These are phyloP conservation scores for Dictyostelium capitatum DNA, from an alignment of 78 protist genomes.

Conservation along the genomic window DNA sequence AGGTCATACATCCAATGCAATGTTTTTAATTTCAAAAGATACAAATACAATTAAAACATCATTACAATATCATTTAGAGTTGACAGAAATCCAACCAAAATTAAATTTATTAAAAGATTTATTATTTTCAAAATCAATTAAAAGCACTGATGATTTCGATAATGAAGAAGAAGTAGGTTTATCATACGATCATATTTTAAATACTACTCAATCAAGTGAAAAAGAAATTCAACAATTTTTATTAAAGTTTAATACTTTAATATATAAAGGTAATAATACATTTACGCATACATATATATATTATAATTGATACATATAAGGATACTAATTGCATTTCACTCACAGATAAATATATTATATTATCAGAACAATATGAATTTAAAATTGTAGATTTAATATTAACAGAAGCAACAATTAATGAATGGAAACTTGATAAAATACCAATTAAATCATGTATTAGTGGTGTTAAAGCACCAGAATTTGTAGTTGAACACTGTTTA, in stretches of 20 bases:
- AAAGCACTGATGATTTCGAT: neutral
- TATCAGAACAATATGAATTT: slow-evolving; percentile 34
- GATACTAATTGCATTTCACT: too few relatives aligned
- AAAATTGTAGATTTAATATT: slow-evolving; percentile 40
- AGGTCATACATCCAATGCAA: slow-evolving; percentile 59
- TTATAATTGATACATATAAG: neutral
- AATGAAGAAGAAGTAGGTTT: neutral
- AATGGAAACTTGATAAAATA: slow-evolving; percentile 9
- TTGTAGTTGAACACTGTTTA: slow-evolving; percentile 4
- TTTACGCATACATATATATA: neutral
- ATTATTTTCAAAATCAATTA: neutral
- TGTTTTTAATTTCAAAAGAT: slow-evolving; percentile 22
- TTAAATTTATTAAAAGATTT: slow-evolving; percentile 9
- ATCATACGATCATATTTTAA: neutral
- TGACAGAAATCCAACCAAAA: slow-evolving; percentile 56
- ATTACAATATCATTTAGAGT: slow-evolving; percentile 48
- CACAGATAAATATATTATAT: neutral
- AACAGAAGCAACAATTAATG: slow-evolving; percentile 51
- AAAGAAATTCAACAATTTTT: slow-evolving; percentile 26
- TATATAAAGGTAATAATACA: neutral
- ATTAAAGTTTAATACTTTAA: neutral
- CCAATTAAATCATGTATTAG: slow-evolving; percentile 31
- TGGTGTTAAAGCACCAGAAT: slow-evolving; percentile 13
- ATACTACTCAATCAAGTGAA: slow-evolving; percentile 34
- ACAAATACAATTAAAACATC: neutral